Evolutionary conservation across 345 rosid species (phyloP).

Genomic region (Eucalyptus grandis): DNA sequence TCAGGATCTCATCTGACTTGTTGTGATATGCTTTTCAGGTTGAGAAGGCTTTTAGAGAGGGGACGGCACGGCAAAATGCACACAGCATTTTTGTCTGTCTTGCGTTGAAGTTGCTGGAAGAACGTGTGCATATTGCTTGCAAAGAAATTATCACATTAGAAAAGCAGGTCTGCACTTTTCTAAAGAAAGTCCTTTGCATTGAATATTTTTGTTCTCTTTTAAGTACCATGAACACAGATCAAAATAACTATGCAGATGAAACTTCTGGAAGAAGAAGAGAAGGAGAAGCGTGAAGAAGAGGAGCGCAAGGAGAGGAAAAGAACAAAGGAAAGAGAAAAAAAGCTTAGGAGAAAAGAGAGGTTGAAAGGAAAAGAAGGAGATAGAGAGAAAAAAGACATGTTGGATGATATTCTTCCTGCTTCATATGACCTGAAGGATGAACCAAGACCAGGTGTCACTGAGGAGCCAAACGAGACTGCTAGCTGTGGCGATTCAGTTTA

Average conservation of each 20-base stretch:
- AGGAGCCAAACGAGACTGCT: slow-evolving; percentile 19
- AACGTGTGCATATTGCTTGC: slow-evolving; percentile 93
- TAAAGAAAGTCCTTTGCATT: background rate
- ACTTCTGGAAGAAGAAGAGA: slow-evolving; percentile 97
- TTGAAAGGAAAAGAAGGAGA: slow-evolving; percentile 83
- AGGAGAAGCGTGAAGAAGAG: slow-evolving; percentile 92
- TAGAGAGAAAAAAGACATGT: slow-evolving; percentile 35
- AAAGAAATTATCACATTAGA: slow-evolving; percentile 85
- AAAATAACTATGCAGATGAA: slow-evolving; percentile 31
- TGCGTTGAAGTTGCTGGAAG: slow-evolving; percentile 70
- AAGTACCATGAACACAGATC: background rate
- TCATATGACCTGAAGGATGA: slow-evolving; percentile 24
- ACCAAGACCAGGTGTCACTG: slow-evolving; percentile 22
- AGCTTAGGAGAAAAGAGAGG: slow-evolving; percentile 89
- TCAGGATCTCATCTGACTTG: background rate
- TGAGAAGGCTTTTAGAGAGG: slow-evolving; percentile 97
- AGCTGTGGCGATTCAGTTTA: slow-evolving; percentile 23
- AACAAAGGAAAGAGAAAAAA: slow-evolving; percentile 86
- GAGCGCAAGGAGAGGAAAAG: slow-evolving; percentile 84
- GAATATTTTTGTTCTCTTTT: background rate
- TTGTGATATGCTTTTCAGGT: slow-evolving; percentile 36
- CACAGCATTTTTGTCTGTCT: slow-evolving; percentile 96
- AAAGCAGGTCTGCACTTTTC: slow-evolving; percentile 60
- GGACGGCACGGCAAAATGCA: slow-evolving; percentile 94
- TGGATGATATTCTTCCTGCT: slow-evolving; percentile 6